A percentile compares a stretch with the other conserved stretches of the same genome.
These are phyloP conservation scores for Sarocladium kiliense DNA, from an alignment of 2,329 filamentous ascomycete genomes.

Conservation along the genomic window DNA sequence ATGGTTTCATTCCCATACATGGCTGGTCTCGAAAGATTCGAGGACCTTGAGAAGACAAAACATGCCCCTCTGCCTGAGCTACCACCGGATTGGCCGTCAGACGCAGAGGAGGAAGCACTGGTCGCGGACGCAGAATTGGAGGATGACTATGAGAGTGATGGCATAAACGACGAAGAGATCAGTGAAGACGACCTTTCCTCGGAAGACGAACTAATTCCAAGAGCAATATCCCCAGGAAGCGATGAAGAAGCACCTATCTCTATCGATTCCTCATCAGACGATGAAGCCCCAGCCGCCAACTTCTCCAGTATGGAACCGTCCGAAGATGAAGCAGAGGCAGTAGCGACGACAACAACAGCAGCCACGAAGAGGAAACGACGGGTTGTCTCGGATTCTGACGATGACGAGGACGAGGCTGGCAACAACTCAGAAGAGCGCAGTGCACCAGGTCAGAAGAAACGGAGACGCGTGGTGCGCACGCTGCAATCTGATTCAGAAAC, in stretches of 20 bases:
- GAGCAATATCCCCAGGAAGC: slow-evolving; percentile 8
- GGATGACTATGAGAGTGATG: slow-evolving; percentile 14
- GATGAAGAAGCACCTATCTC: neutral
- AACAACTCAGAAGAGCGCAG: neutral
- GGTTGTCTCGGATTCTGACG: slow-evolving; percentile 11
- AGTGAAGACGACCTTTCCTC: slow-evolving; percentile 5
- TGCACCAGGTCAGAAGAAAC: neutral
- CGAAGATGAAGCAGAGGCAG: slow-evolving; percentile 1
- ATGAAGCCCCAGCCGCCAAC: neutral
- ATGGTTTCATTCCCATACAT: slow-evolving; percentile 1
- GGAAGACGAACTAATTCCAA: slow-evolving; percentile 12
- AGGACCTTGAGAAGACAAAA: neutral
- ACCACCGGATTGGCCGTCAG: neutral
- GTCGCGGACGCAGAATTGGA: neutral
- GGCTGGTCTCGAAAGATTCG: neutral
- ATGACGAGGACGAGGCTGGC: slow-evolving; percentile 10
- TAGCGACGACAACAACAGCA: no score
- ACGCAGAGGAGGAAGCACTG: neutral
- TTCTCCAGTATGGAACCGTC: slow-evolving; percentile 11
- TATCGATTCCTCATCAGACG: neutral
- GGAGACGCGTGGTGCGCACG: neutral
- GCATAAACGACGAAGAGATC: slow-evolving; percentile 12
- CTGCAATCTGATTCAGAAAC: slow-evolving; percentile 10
- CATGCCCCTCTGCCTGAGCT: neutral
- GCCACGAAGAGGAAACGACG: slow-evolving; percentile 7